Conservation (phyloP, 2,329 filamentous ascomycete species). For the Sarocladium brachiariae region DNA sequence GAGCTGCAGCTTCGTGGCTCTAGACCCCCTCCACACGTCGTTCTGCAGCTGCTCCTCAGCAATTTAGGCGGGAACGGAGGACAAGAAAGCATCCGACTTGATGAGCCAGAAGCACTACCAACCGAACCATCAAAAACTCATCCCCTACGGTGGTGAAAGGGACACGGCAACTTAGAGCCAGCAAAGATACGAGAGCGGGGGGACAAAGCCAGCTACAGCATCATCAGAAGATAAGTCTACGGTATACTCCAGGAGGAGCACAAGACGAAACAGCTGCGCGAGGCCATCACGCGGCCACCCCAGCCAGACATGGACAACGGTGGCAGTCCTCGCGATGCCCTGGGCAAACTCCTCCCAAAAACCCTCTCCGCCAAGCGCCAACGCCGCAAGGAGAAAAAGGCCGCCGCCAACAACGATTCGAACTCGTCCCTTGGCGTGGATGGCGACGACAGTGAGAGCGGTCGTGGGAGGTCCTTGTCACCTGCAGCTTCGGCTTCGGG, state of each 20-base stretch:
- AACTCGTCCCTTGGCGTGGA: constrained; percentile 10
- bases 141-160: too few species aligned
- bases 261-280: too few species aligned
- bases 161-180: too few species aligned
- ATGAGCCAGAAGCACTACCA: not conserved
- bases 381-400: constrained; percentile 38
- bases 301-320: constrained; percentile 10
- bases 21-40: not conserved
- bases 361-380: constrained; percentile 42
- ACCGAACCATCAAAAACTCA: too few species aligned
- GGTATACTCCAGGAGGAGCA: too few species aligned
- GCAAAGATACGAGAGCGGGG: too few species aligned
- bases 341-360: constrained; percentile 48
- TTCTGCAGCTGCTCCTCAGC: not conserved
- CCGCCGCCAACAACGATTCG: constrained; percentile 14
- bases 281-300: too few species aligned
- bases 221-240: too few species aligned
- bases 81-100: too few species aligned
- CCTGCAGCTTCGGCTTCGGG: not conserved
- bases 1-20: not conserved
- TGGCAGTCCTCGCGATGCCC: constrained; percentile 21
- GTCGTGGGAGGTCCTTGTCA: not conserved
- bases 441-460: constrained; percentile 15
- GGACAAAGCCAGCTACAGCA: too few species aligned
- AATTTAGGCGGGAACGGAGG: not conserved